Evolutionary conservation across 495 filamentous ascomycete species (phyloP), one percentile per base, ranked within the genome.

Genomic region (Talaromyces trachyspermus): DNA sequence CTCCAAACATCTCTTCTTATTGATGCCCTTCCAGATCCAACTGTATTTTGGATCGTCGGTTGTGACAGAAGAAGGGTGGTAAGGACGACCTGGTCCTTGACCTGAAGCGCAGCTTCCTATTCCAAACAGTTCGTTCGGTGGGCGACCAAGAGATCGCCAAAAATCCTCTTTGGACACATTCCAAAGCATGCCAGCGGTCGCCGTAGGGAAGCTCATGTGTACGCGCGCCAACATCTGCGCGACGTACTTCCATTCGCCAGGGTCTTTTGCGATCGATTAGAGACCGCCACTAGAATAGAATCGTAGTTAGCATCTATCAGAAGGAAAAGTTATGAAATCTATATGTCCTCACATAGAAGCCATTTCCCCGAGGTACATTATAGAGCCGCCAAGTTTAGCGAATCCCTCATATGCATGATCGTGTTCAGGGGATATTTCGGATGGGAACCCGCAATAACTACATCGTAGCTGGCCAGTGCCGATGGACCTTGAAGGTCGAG

Each of bases 361-460:
- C 61, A 45, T 64, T 64, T 15, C 60, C 61, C 61, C 61, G 3
- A 64, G 49, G 39, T 62, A 64, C 51, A 60, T 55, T 36, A 60
- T 40, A 46, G 47, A 43, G 17, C 57, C 53, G 5, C 56, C 56
- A 5, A 37, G 40, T 15, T 38, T 49, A 19, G 50, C 36, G 30
- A 59, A 63, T n/a, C 47, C 49, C 7, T 30, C 27, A 6, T 30
- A 30, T 30, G 27, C 27, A 30, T 30, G 27, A 30, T 30, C 27
- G 27, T 30, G 27, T 12, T 30, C 9, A 30, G 27, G 27, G 5
- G n/a, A 30, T 30, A 30, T 30, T 30, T 12, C 27, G 27, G 27
- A 30, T 30, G 27, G 27, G 27, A 30, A 30, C 27, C 27, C 27
- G 27, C 27, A 30, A 30, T 30, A 30, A 30, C 27, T 30, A 30